Base-by-base conservation (phyloP, 148 eudicot genomes). In the Vaccinium macrocarpon region DNA sequence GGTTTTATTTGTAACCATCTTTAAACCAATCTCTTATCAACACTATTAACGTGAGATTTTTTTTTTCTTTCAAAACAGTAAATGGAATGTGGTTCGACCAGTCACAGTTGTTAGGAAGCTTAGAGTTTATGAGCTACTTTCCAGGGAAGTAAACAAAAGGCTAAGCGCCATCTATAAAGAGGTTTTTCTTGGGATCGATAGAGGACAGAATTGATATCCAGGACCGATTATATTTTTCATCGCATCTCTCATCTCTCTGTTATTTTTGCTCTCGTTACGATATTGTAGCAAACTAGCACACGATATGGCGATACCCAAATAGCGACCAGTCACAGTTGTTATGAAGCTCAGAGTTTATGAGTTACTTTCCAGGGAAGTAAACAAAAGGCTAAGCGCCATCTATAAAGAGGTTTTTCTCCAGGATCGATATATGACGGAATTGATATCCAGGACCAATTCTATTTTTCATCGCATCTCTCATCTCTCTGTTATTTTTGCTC, bases 401-500 rank as follows among this genome's bases (percentile, higher is more conserved):
- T 57, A 57, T 57, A 16, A 57, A 57, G 62, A 57, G 9, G n/a
- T 57, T 57, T 57, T 57, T 18, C 62, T 61, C 66, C 21, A 4
- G 66, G 25, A 18, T 61, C 27, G 21, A 61, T 62, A 8, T n/a
- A n/a, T 29, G 70, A 62, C 9, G 4, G 62, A 57, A 57, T 57
- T 1, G 62, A 57, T 57, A 18, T 57, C 62, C n/a, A 19, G 62
- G 71, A 23, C 32, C 32, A 64, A n/a, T 10, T 61, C 10, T 64
- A 64, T 23, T 23, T 64, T 64, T 64, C 71, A 23, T 23, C 11
- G 4, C 14, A 23, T 64, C 23, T 64, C 14, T 64, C 71, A 64
- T 64, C 71, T 64, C 71, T 64, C 32, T 64, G 71, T 64, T 64
- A 64, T 27, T 64, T 64, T 64, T 64, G 29, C 71, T 64, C 71